Evolutionary conservation across 2,329 filamentous ascomycete genomes (phyloP), one percentile per base, ranked within the genome.

Genomic region (Samsoniella hepiali): DNA sequence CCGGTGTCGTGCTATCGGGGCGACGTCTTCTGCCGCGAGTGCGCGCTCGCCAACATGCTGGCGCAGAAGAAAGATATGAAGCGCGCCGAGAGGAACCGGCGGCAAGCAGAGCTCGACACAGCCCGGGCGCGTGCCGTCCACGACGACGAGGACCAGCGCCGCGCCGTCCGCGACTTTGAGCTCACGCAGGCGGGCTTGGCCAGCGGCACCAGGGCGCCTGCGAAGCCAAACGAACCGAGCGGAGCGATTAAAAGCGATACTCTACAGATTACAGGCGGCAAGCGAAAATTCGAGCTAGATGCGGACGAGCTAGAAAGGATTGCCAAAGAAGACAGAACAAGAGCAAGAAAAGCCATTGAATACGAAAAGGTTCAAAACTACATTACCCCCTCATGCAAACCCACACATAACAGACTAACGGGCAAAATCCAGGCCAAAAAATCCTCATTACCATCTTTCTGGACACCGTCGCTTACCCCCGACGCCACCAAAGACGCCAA

Each of bases 11-110:
- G 94, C 75, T 80, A 84, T 3, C 85, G 88, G 67, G 94, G 94
- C 65, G 93, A 98, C 75, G 82, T 99, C 15, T 98, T 98, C 79
- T 99, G 94, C 75, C 88, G 92, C 69, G 95, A 98, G 79, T 99
- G 94, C 78, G 93, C 93, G 9, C 85, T 98, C 60, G 88, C 82
- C 68, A 97, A 98, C 71, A 87, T 99, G n/a, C 82, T 98, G 1
- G 85, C 92, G 1, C 94, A 99, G 76, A 89, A 91, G 69, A 91
- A 93, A 77, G 95, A 98, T 73, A 93, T 96, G 67, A 95, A 93
- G 74, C 86, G 95, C 0, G 73, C 91, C 2, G 91, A 91, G 65
- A 89, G 86, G 68, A 82, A 84, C 29, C 81, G 84, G 27, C 87
- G 88, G 67, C 79, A 83, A 36, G 84, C 86, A 34, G 80, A 82